Percentiles rank a stretch among this genome's conserved stretches.
Evolutionary conservation across 2,329 filamentous ascomycete species (phyloP).

Genomic region (Pseudopyricularia cyperi): DNA sequence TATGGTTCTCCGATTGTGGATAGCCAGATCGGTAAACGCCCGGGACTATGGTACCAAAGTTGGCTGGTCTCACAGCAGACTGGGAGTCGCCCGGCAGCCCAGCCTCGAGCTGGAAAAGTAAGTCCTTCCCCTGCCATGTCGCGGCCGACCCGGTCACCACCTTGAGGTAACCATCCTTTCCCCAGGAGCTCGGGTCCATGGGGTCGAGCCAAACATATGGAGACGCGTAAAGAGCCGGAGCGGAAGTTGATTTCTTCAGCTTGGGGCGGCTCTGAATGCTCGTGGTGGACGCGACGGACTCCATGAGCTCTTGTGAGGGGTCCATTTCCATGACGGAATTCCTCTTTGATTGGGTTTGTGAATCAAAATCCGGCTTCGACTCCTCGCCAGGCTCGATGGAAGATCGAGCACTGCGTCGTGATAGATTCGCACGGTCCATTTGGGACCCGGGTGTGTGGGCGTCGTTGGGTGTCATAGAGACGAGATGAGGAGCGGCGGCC

Average conservation of each 20-base stretch:
- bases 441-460: not conserved
- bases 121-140: not conserved
- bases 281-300: not conserved
- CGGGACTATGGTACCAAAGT: constrained; percentile 64
- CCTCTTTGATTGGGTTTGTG: not conserved
- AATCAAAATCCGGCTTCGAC: constrained; percentile 3
- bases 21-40: constrained; percentile 76
- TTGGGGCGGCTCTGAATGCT: not conserved
- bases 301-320: not conserved
- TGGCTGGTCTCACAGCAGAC: constrained; percentile 35
- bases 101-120: not conserved
- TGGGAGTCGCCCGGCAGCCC: not conserved
- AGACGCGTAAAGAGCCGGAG: not conserved
- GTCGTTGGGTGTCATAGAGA: not conserved
- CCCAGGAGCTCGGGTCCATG: constrained; percentile 1
- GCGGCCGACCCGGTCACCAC: not conserved
- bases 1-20: constrained; percentile 56
- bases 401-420: constrained; percentile 8
- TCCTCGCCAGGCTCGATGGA: constrained; percentile 8
- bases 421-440: constrained; percentile 7
- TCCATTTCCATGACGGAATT: constrained; percentile 1
- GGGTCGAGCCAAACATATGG: constrained; percentile 1
- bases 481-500: not conserved
- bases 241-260: not conserved
- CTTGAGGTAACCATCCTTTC: not conserved